Evolutionary conservation across 2,329 filamentous ascomycete genomes (phyloP), one percentile per base, ranked within the genome.

Genomic region (Cladosporium sp.): DNA sequence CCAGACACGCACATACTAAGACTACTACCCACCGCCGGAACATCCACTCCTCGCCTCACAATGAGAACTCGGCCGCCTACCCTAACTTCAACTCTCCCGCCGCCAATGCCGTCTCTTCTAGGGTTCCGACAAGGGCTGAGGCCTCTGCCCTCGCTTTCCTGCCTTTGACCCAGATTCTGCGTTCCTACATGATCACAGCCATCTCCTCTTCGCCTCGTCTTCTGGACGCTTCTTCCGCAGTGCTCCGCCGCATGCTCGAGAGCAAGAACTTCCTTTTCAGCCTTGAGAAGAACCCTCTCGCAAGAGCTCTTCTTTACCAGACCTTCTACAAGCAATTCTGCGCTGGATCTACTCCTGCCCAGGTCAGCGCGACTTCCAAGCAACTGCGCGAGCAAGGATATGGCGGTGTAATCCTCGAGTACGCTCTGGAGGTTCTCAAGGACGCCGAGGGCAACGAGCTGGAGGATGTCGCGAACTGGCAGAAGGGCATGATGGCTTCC

Each of bases 301-400:
- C 96, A 15, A 82, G 85, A 43, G 83, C 79, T 60, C 70, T 92
- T 42, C 78, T 96, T 51, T 91, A 92, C 72, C 84, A 86, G 70
- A 95, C 90, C 0, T 92, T 96, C 67, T 96, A 96, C 72, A 85
- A 86, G 22, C 92, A 97, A 68, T 97, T 96, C 74, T 97, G 92
- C 73, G 90, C 90, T 0, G 92, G 92, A 28, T 88, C 92, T 74
- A 88, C 84, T 51, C 79, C 82, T 0, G 67, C 72, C 1, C 89
- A 96, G 73, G 88, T 95, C 1, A 77, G 79, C 42, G 74, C 72
- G 30, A 92, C 88, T 0, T 83, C 91, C 30, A 70, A 80, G 1
- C 77, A 80, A 1, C 79, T 96, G 9, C 89, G 90, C 72, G 73
- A 78, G 34, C 85, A 93, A 45, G 92, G 92, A 1, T 96, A 90